These are phyloP conservation scores for Chromera velia DNA, from an alignment of 73 alveolate genomes.

Conservation along the genomic window DNA sequence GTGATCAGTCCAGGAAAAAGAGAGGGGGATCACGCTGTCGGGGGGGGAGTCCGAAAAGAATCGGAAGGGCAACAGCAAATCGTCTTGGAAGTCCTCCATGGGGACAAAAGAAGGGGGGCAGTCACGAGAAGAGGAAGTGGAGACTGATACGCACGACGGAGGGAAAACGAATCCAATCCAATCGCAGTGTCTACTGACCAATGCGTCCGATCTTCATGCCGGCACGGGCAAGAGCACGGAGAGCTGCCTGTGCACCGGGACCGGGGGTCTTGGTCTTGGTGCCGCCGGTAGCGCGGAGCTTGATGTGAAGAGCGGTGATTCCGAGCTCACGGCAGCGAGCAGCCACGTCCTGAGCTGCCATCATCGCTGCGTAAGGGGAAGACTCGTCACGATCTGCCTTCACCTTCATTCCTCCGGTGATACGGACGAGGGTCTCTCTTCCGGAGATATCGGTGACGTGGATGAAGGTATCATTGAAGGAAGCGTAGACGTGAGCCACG, in stretches of 20 bases:
- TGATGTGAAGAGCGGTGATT: slow-evolving; percentile 91
- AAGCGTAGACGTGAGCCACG: slow-evolving; percentile 79
- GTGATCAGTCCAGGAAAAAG: too few species aligned
- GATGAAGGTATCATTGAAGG: slow-evolving; percentile 90
- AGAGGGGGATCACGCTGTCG: too few species aligned
- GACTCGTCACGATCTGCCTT: slow-evolving; percentile 98
- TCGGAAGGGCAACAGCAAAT: too few species aligned
- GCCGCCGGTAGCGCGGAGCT: slow-evolving; percentile 97
- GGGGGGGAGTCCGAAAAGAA: too few species aligned
- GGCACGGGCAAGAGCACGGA: slow-evolving; percentile 96
- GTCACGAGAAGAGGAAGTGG: too few species aligned
- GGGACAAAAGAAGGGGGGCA: too few species aligned
- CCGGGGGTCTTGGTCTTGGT: slow-evolving; percentile 76
- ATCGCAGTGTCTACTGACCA: slow-evolving; percentile 19
- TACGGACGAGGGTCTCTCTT: slow-evolving; percentile 92
- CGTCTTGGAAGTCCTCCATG: too few species aligned
- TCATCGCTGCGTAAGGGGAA: slow-evolving; percentile 98
- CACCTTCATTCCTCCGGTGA: slow-evolving; percentile 97
- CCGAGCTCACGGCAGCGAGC: slow-evolving; percentile 80
- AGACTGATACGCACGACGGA: too few species aligned
- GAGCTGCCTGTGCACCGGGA: slow-evolving; percentile 99
- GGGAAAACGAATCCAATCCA: too few species aligned
- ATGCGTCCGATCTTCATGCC: slow-evolving; percentile 98
- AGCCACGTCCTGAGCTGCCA: slow-evolving; percentile 95
- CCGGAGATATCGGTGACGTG: slow-evolving; percentile 98